Evolutionary conservation across 2,329 filamentous ascomycete genomes (phyloP).

Genomic region (Aspergillus arachidicola): DNA sequence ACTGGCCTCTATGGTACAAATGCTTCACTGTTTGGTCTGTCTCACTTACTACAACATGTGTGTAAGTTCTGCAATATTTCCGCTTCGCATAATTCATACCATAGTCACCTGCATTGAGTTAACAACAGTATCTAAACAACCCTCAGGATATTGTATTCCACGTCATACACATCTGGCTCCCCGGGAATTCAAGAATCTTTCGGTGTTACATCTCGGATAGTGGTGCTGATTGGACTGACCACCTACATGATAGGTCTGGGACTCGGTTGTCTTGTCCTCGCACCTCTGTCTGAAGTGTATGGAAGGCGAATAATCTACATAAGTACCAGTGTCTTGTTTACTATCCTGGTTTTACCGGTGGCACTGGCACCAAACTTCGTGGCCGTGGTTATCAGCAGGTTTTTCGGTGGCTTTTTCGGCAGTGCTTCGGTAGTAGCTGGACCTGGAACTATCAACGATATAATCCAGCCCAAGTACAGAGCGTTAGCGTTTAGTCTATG

Average conservation of each 20-base stretch:
- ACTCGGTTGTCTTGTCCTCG: slow-evolving; percentile 65
- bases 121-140: not conserved
- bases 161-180: slow-evolving; percentile 69
- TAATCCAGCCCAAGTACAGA: slow-evolving; percentile 71
- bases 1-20: slow-evolving; percentile 24
- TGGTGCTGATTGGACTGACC: slow-evolving; percentile 69
- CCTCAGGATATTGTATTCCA: slow-evolving; percentile 64
- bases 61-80: slow-evolving; percentile 8
- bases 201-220: slow-evolving; percentile 54
- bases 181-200: slow-evolving; percentile 68
- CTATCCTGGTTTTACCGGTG: slow-evolving; percentile 67
- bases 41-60: slow-evolving; percentile 22
- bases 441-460: slow-evolving; percentile 76
- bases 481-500: slow-evolving; percentile 79
- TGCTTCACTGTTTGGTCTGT: slow-evolving; percentile 22
- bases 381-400: slow-evolving; percentile 19
- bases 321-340: slow-evolving; percentile 61
- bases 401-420: slow-evolving; percentile 55
- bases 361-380: slow-evolving; percentile 54
- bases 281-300: slow-evolving; percentile 55
- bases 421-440: slow-evolving; percentile 75
- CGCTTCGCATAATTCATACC: not conserved
- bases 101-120: not conserved
- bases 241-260: slow-evolving; percentile 74
- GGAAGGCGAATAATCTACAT: slow-evolving; percentile 59